Evolutionary conservation across 176 grass and related monocot species (phyloP).

Genomic region (Saccharum officinarum): DNA sequence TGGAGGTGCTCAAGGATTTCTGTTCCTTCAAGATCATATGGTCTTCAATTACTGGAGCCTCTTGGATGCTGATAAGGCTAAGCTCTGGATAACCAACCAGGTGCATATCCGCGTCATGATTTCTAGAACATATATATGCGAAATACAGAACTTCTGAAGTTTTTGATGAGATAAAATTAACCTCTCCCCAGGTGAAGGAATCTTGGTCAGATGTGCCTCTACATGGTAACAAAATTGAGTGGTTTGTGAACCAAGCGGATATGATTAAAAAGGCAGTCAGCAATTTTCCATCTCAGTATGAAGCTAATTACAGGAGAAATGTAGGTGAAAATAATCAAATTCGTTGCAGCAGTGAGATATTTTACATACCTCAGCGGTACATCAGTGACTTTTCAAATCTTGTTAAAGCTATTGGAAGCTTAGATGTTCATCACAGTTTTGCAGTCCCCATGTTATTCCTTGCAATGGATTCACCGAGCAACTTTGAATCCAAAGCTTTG

Average conservation of each 20-base stretch:
- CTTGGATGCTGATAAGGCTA: slow-evolving; percentile 74
- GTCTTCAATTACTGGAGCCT: slow-evolving; percentile 95
- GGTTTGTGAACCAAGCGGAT: slow-evolving; percentile 72
- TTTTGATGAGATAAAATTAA: slow-evolving; percentile 18
- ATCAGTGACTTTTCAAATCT: slow-evolving; percentile 57
- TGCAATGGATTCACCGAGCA: slow-evolving; percentile 73
- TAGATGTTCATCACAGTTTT: slow-evolving; percentile 79
- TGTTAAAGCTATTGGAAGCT: slow-evolving; percentile 62
- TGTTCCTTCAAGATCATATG: slow-evolving; percentile 91
- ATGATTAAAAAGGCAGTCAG: slow-evolving; percentile 58
- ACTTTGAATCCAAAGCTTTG: slow-evolving; percentile 83
- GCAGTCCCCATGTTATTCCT: slow-evolving; percentile 83
- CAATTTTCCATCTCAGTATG: slow-evolving; percentile 68
- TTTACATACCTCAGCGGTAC: slow-evolving; percentile 67
- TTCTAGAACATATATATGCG: not conserved
- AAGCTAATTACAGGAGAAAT: slow-evolving; percentile 74
- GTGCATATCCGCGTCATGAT: slow-evolving; percentile 35
- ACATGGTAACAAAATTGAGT: slow-evolving; percentile 46
- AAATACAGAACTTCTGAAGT: not conserved
- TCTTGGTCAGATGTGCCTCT: slow-evolving; percentile 64
- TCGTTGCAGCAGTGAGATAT: slow-evolving; percentile 76
- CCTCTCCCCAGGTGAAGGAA: slow-evolving; percentile 52
- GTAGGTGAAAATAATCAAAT: slow-evolving; percentile 66
- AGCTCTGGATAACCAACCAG: slow-evolving; percentile 94
- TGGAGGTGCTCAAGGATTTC: slow-evolving; percentile 82